phyloP scores from a whole-genome alignment of 306 rosid species.

The Adenanthera pavonina region DNA sequence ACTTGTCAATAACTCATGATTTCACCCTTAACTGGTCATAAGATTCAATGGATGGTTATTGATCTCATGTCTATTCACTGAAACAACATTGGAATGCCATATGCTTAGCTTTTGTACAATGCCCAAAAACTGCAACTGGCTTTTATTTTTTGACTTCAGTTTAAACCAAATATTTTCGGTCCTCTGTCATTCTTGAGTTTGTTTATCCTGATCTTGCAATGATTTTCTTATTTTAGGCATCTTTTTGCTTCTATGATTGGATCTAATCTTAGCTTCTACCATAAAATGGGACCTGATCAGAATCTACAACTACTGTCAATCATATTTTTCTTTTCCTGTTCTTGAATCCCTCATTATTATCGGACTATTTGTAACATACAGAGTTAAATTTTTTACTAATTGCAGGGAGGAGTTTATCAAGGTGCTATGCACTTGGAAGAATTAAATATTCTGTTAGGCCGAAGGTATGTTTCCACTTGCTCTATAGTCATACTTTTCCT shows the following conservation, averaged over 20 bases:
- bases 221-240: conserved; percentile 16
- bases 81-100: not conserved
- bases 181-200: conserved; percentile 8
- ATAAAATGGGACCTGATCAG: not conserved
- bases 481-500: not conserved
- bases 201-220: conserved; percentile 14
- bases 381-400: conserved; percentile 25
- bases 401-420: conserved; percentile 65
- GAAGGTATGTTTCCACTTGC: conserved; percentile 52
- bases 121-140: conserved; percentile 2
- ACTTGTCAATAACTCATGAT: conserved; percentile 22
- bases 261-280: not conserved
- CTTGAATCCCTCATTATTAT: conserved; percentile 21
- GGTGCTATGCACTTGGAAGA: conserved; percentile 81
- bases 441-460: conserved; percentile 62
- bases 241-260: conserved; percentile 6
- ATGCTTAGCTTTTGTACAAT: not conserved
- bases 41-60: conserved; percentile 24
- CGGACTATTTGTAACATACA: not conserved
- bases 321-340: not conserved
- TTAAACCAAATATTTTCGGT: not conserved
- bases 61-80: conserved; percentile 6
- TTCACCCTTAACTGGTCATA: not conserved
- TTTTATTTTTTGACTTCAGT: not conserved
- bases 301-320: not conserved